These are phyloP conservation scores for Falciphora oryzae DNA, from an alignment of 2,329 filamentous ascomycete species.

Conservation along the genomic window DNA sequence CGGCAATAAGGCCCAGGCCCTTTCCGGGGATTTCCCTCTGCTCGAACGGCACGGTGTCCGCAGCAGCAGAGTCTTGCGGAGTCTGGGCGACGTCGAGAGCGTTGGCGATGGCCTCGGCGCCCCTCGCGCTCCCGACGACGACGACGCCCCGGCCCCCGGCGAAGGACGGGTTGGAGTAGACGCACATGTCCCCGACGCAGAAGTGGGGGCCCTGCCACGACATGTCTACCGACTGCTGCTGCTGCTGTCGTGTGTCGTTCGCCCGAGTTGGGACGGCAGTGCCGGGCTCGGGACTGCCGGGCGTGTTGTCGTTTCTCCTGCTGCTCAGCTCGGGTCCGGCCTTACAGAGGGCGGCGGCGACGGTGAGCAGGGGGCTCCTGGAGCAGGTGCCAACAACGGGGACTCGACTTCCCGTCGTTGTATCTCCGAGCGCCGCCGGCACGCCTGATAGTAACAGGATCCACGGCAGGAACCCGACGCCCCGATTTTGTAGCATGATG, in stretches of 20 bases:
- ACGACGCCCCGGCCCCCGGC: slow-evolving; percentile 13
- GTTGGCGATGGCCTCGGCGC: slow-evolving; percentile 14
- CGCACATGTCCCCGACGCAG: slow-evolving; percentile 15
- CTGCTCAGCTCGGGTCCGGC: neutral
- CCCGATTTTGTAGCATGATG: neutral
- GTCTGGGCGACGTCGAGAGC: neutral
- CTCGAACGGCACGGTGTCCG: neutral
- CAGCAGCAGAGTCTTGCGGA: neutral
- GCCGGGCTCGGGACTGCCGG: neutral
- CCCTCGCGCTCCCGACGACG: slow-evolving; percentile 14
- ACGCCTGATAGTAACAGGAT: neutral
- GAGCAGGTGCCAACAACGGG: neutral
- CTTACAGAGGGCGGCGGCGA: neutral
- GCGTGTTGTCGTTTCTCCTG: too few species aligned
- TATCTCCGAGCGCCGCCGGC: neutral
- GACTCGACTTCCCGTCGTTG: neutral
- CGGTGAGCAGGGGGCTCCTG: neutral
- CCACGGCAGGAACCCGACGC: neutral
- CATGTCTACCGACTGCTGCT: neutral
- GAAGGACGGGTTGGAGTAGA: slow-evolving; percentile 15
- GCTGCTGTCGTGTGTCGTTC: neutral
- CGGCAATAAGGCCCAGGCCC: slow-evolving; percentile 21
- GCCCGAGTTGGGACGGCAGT: neutral
- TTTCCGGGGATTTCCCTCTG: slow-evolving; percentile 16
- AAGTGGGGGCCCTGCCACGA: slow-evolving; percentile 14